Evolutionary conservation across 768 basidiomycete genomes (phyloP).

Genomic region (Trametes maxima): DNA sequence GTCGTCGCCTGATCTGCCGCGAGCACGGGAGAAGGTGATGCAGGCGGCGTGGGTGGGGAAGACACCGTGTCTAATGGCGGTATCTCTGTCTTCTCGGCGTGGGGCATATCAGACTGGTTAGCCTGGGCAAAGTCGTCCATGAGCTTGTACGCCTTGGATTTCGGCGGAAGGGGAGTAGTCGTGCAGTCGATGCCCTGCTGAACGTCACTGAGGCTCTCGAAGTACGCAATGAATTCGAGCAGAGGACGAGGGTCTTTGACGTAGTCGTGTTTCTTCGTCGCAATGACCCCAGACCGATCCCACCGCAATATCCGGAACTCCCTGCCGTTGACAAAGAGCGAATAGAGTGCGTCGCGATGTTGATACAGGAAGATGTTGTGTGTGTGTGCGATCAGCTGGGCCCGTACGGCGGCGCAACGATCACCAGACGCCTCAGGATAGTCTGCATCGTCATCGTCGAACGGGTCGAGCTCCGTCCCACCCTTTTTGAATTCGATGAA

Average conservation of each 20-base stretch:
- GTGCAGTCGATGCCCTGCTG: conserved; percentile 9
- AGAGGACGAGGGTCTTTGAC: neutral
- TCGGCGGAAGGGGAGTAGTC: neutral
- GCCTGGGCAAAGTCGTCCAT: neutral
- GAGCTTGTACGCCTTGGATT: neutral
- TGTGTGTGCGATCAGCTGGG: neutral
- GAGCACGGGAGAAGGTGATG: no score
- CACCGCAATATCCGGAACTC: conserved; percentile 4
- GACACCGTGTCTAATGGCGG: no score
- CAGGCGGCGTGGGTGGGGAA: no score
- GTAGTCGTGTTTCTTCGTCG: conserved; percentile 1
- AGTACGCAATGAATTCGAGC: neutral
- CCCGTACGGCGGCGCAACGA: neutral
- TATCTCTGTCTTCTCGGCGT: no score
- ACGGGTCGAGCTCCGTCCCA: neutral
- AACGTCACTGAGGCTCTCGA: neutral
- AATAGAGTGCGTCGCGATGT: neutral
- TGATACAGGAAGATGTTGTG: neutral
- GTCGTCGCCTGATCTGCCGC: no score
- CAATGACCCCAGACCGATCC: conserved; percentile 1
- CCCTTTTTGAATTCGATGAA: conserved; percentile 6
- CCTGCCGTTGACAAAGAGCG: neutral
- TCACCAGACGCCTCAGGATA: neutral
- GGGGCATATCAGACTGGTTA: neutral
- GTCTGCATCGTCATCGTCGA: neutral